Conservation (phyloP, 768 basidiomycete genomes). For the Suillus subluteus region DNA sequence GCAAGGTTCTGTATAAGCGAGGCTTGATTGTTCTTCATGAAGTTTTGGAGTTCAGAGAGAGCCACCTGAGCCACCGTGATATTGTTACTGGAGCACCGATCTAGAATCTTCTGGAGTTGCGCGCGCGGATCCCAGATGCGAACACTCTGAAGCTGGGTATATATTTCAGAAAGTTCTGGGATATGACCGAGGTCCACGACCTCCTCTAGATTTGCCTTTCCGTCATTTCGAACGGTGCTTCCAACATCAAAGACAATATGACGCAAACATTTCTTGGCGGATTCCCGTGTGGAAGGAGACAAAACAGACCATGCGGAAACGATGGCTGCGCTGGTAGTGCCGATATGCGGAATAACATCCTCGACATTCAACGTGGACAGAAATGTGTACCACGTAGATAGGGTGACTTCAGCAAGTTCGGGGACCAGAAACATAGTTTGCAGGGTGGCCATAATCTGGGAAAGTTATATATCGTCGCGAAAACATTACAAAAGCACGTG, state of each 20-base stretch:
- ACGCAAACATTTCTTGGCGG: constrained; percentile 63
- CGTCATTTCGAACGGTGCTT: constrained; percentile 29
- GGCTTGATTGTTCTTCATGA: constrained; percentile 55
- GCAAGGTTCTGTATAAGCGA: constrained; percentile 63
- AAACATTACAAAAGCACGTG: constrained; percentile 35
- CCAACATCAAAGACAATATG: constrained; percentile 72
- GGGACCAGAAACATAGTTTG: constrained; percentile 84
- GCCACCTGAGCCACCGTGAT: constrained; percentile 74
- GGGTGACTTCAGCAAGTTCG: constrained; percentile 76
- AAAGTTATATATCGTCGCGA: constrained; percentile 13
- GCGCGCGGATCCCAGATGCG: constrained; percentile 59
- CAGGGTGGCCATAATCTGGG: constrained; percentile 92
- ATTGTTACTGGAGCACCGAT: constrained; percentile 81
- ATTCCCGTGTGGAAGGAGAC: constrained; percentile 48
- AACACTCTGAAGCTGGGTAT: constrained; percentile 44
- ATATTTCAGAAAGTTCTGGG: constrained; percentile 57
- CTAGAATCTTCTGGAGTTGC: constrained; percentile 66
- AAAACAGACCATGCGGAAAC: constrained; percentile 78
- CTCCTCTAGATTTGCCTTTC: constrained; percentile 67
- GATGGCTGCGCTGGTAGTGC: constrained; percentile 85
- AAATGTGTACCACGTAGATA: constrained; percentile 82
- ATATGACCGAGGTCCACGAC: constrained; percentile 79
- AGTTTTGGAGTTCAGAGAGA: constrained; percentile 71
- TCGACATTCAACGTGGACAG: constrained; percentile 62
- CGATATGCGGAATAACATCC: constrained; percentile 84